A percentile compares a stretch with the other conserved stretches of the same genome.
phyloP scores from a whole-genome alignment of 352 stramenopile species.

The Achlya hypogyna region DNA sequence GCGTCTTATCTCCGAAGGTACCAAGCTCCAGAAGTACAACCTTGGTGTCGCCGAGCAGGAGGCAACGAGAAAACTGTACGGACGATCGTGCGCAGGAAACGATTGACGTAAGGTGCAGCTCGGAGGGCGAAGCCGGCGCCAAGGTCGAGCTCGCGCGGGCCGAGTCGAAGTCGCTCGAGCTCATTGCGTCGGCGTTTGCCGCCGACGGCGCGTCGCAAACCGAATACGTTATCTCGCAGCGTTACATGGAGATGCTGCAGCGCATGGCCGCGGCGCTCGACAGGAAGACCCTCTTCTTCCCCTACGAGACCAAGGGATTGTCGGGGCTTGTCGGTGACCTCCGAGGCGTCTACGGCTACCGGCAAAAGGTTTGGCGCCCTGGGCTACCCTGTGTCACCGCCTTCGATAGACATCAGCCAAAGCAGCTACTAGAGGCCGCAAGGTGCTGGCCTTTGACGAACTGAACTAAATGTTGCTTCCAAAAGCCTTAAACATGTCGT shows the following conservation, averaged over 20 bases:
- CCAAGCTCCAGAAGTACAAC: conserved; percentile 31
- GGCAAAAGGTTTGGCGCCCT: neutral
- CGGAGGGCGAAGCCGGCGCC: conserved; percentile 24
- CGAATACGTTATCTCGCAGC: conserved; percentile 26
- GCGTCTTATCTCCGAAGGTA: conserved; percentile 27
- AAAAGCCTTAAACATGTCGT: no score
- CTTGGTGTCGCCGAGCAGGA: conserved; percentile 35
- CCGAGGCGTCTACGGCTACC: conserved; percentile 21
- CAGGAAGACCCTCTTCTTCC: conserved; percentile 26
- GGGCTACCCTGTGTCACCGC: no score
- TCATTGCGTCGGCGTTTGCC: conserved; percentile 22
- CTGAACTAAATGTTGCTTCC: neutral
- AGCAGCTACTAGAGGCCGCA: neutral
- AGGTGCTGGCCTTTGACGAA: neutral
- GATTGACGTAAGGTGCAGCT: neutral
- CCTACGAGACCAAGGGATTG: conserved; percentile 23
- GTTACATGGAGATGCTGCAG: conserved; percentile 26
- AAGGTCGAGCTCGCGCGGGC: conserved; percentile 28
- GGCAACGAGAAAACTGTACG: conserved; percentile 23
- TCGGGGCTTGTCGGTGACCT: conserved; percentile 21
- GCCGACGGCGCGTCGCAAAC: conserved; percentile 23
- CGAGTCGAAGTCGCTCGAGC: conserved; percentile 23
- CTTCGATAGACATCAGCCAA: no score
- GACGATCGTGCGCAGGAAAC: neutral
- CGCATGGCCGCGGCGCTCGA: conserved; percentile 14